Conservation (phyloP, 2,329 filamentous ascomycete genomes). For the Apiospora marii region DNA sequence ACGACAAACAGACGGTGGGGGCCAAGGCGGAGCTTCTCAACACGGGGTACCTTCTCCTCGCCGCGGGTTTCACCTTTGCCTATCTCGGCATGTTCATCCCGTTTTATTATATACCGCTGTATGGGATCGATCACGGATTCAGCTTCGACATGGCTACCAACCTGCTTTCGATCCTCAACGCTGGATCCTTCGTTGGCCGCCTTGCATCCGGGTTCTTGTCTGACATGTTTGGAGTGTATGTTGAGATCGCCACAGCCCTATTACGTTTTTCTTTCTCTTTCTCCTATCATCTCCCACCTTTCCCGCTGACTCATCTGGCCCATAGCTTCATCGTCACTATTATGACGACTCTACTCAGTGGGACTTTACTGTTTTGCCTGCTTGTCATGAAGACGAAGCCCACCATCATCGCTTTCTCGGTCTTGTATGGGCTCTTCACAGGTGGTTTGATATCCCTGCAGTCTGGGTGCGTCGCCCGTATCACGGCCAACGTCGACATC, state of each 20-base stretch:
- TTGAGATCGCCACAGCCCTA: too few species aligned
- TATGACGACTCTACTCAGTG: constrained; percentile 53
- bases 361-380: constrained; percentile 21
- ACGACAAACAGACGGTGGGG: too few species aligned
- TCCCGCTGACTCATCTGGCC: too few species aligned
- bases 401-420: constrained; percentile 56
- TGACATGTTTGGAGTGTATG: constrained; percentile 35
- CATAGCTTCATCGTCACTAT: constrained; percentile 52
- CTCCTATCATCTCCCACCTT: too few species aligned
- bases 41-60: too few species aligned
- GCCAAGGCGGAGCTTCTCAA: too few species aligned
- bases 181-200: constrained; percentile 34
- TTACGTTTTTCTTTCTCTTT: too few species aligned
- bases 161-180: constrained; percentile 64
- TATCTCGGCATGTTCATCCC: constrained; percentile 66
- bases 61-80: constrained; percentile 58
- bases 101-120: constrained; percentile 56
- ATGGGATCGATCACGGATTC: constrained; percentile 55
- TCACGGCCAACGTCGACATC: constrained; percentile 69
- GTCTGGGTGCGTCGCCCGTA: constrained; percentile 72
- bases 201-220: not conserved
- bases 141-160: constrained; percentile 52
- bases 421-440: constrained; percentile 66
- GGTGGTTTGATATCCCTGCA: constrained; percentile 69
- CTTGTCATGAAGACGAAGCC: constrained; percentile 51